Percentiles rank a stretch among this genome's conserved stretches.
Evolutionary conservation across 2,329 filamentous ascomycete genomes (phyloP).

Genomic region (Trichophaea hybrida): DNA sequence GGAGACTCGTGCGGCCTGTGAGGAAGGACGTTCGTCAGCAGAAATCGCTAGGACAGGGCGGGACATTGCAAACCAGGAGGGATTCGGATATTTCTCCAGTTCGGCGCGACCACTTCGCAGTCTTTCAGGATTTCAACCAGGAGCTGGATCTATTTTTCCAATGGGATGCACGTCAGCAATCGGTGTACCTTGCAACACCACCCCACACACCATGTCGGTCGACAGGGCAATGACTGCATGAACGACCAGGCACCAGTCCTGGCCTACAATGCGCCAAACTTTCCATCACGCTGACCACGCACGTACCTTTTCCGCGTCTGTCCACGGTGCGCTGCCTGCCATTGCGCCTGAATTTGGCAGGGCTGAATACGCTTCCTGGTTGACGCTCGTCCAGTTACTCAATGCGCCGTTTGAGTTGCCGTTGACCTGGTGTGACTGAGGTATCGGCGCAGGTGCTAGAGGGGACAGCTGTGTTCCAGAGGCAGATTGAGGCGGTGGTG

Average conservation of each 20-base stretch:
- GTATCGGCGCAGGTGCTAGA: neutral
- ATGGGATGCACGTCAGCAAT: conserved; percentile 7
- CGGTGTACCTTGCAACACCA: neutral
- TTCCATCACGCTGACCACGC: neutral
- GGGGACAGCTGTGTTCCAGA: neutral
- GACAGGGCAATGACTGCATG: neutral
- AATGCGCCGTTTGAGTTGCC: conserved; percentile 3
- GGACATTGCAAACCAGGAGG: conserved; percentile 16
- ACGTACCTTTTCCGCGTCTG: conserved; percentile 23
- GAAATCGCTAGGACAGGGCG: neutral
- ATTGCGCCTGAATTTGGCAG: conserved; percentile 2
- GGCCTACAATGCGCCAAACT: neutral
- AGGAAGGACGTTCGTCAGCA: neutral
- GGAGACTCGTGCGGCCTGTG: conserved; percentile 17
- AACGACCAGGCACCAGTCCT: neutral
- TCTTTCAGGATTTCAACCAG: conserved; percentile 17
- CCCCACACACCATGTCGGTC: neutral
- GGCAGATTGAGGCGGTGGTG: neutral
- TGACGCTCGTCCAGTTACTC: conserved; percentile 5
- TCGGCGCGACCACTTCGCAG: conserved; percentile 17
- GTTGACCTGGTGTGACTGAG: neutral
- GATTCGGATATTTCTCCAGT: conserved; percentile 21
- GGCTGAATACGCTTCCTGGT: conserved; percentile 1
- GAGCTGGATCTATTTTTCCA: conserved; percentile 15
- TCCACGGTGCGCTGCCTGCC: conserved; percentile 15